These are phyloP conservation scores for Apiotrichum gracile DNA, from an alignment of 1,284 basidiomycete genomes.

Conservation along the genomic window DNA sequence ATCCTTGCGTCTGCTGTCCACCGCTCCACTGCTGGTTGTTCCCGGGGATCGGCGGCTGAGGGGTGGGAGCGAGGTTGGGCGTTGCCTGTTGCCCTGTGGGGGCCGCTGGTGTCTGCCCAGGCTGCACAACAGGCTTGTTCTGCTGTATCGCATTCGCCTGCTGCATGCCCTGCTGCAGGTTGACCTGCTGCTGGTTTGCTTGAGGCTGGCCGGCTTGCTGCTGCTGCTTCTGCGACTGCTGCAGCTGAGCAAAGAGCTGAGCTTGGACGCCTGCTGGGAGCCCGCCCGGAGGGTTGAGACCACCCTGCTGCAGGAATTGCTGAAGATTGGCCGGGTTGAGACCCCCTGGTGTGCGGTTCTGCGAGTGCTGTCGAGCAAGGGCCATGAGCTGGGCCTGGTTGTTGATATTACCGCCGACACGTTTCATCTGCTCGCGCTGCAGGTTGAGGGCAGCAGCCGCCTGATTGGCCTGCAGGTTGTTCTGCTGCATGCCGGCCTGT, in stretches of 20 bases:
- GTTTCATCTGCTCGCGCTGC: slow-evolving; percentile 8
- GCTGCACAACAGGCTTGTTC: not conserved
- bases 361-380: not conserved
- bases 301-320: slow-evolving; percentile 8
- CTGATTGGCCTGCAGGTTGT: not conserved
- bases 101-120: not conserved
- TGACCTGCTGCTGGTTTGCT: slow-evolving; percentile 2
- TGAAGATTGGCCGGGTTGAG: slow-evolving; percentile 9
- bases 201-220: no score
- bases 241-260: slow-evolving; percentile 8
- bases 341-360: not conserved
- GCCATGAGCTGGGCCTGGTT: not conserved
- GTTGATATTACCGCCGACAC: slow-evolving; percentile 1
- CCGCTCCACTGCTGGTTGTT: not conserved
- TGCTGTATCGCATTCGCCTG: slow-evolving; percentile 1
- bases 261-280: slow-evolving; percentile 10
- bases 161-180: not conserved
- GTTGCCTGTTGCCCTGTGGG: slow-evolving; percentile 9
- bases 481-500: not conserved
- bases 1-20: not conserved
- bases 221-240: slow-evolving; percentile 2
- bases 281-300: not conserved
- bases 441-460: not conserved
- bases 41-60: not conserved
- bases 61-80: slow-evolving; percentile 1